Evolutionary conservation across 768 basidiomycete species (phyloP), one percentile per base, ranked within the genome.

Genomic region (Boletus coccyginus): DNA sequence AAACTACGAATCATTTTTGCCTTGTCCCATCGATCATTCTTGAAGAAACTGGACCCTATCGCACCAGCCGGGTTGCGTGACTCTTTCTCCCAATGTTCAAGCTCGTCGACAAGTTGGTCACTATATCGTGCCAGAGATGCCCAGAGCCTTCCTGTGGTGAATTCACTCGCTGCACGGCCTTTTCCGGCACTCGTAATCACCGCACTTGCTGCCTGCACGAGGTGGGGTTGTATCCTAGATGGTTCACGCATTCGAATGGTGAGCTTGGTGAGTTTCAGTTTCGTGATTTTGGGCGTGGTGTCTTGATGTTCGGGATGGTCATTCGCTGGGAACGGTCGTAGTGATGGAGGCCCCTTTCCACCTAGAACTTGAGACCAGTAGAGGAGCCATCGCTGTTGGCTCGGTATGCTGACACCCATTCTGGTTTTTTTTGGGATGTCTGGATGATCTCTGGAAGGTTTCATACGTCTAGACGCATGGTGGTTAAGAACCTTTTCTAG

Each of bases 51-150:
- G 73, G 72, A 70, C 29, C 60, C 61, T 52, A 64, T 70, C 50
- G 70, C 56, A 58, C 70, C 63, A 51, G 19, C 61, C 51, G 63
- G 61, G 55, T 73, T 72, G 10, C 83, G 76, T 7, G 85, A 85
- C 53, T 74, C 71, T 50, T 66, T 66, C 69, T 92, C 88, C 81
- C 83, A 85, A 46, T 69, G 69, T 64, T 88, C 84, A 13, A 94
- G 74, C 43, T 77, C 71, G 6, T 81, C 78, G 5, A 91, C 81
- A 38, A 93, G 78, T 1, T 69, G 74, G 60, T 94, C 90, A 58
- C 87, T 84, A 65, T 95, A 95, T 52, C 91, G 77, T n/a, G 89
- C 86, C 13, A 94, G 72, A 19, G 88, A 90, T 3, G 78, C 85
- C 89, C 87, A 92, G 5, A 85, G 72, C 36, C 78, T 76, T 36